phyloP scores from a whole-genome alignment of 2,329 filamentous ascomycete species.

The Colletotrichum siamense region DNA sequence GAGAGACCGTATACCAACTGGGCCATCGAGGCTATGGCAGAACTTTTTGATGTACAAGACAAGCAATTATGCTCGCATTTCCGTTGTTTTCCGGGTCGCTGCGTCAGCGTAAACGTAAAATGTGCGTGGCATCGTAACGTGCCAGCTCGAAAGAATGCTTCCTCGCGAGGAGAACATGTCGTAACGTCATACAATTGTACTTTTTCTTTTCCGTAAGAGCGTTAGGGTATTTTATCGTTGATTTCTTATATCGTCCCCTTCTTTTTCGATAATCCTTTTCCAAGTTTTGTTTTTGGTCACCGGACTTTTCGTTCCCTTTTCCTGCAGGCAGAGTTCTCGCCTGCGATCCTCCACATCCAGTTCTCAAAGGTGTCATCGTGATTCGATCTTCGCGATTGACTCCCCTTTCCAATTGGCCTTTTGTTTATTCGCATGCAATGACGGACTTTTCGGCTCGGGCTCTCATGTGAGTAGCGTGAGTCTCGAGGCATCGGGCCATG shows the following conservation, averaged over 20 bases:
- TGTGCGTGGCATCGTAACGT: neutral
- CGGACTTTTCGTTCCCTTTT: neutral
- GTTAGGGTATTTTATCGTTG: slow-evolving; percentile 8
- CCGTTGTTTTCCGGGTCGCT: neutral
- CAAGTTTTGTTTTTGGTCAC: neutral
- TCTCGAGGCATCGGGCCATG: slow-evolving; percentile 61
- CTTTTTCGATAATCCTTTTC: neutral
- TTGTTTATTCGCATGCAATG: slow-evolving; percentile 39
- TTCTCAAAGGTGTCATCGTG: neutral
- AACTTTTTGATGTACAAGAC: neutral
- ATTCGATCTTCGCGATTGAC: too few species aligned
- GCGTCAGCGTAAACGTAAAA: neutral
- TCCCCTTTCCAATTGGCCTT: neutral
- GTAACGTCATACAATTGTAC: slow-evolving; percentile 8
- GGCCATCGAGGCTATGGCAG: neutral
- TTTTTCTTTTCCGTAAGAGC: neutral
- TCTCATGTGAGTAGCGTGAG: slow-evolving; percentile 58
- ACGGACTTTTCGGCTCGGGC: slow-evolving; percentile 59
- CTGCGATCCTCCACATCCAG: neutral
- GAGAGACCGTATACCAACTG: neutral
- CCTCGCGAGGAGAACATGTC: neutral
- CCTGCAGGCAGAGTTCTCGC: neutral
- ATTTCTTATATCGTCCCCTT: neutral
- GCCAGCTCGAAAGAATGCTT: neutral
- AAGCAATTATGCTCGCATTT: neutral